phyloP scores from a whole-genome alignment of 1,139 yeast genomes.

The Hansenula lynferdii region DNA sequence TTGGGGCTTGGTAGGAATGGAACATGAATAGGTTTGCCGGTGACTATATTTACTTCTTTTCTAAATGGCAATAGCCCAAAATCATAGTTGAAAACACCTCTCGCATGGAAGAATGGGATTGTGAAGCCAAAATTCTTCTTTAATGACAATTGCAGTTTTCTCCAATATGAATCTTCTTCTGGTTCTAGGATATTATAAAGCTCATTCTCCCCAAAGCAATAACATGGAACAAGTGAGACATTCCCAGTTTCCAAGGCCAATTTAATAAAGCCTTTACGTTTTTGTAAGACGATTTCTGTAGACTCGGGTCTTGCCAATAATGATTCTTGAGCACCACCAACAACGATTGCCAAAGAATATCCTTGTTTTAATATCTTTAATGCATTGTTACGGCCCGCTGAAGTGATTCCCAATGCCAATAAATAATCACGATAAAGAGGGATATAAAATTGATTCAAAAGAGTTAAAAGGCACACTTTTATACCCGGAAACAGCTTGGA shows the following conservation, averaged over 20 bases:
- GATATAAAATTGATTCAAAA: conserved; percentile 78
- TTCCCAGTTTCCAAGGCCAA: conserved; percentile 79
- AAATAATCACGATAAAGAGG: conserved; percentile 89
- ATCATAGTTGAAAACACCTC: conserved; percentile 91
- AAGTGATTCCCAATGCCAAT: conserved; percentile 74
- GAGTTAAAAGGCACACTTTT: conserved; percentile 69
- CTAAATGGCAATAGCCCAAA: conserved; percentile 88
- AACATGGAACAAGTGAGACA: conserved; percentile 77
- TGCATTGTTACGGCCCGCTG: conserved; percentile 78
- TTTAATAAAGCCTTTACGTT: conserved; percentile 85
- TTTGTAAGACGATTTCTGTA: conserved; percentile 63
- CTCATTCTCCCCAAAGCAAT: conserved; percentile 92
- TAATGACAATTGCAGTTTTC: conserved; percentile 62
- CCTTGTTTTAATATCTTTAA: conserved; percentile 61
- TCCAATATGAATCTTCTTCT: conserved; percentile 45
- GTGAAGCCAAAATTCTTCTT: conserved; percentile 77
- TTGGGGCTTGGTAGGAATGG: conserved; percentile 46
- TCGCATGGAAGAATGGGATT: conserved; percentile 86
- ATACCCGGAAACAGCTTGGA: conserved; percentile 75
- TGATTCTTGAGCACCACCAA: conserved; percentile 95
- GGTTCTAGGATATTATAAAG: conserved; percentile 63
- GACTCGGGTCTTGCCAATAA: conserved; percentile 60
- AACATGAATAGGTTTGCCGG: conserved; percentile 77
- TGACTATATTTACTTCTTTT: conserved; percentile 71
- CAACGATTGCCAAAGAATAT: conserved; percentile 78